Evolutionary conservation across 257 asterid species (phyloP), one percentile per base, ranked within the genome.

Genomic region (Linderniella brevidens): DNA sequence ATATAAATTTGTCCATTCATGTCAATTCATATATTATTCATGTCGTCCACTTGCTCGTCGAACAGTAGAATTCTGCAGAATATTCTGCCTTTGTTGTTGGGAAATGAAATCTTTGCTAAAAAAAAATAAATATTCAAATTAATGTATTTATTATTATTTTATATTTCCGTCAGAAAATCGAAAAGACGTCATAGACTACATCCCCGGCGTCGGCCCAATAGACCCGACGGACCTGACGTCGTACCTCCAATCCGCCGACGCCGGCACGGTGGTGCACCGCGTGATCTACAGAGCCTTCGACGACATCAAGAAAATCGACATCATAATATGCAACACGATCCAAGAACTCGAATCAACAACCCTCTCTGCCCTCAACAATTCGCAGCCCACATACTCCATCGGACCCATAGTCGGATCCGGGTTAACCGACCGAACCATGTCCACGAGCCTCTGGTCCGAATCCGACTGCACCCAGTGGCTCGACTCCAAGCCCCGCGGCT

Each of bases 121-220:
- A 13, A 10, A 10, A 9, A 39, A 4, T n/a, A n/a, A n/a, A n/a
- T n/a, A n/a, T n/a, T n/a, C n/a, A n/a, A n/a, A n/a, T n/a, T n/a
- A n/a, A n/a, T n/a, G n/a, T n/a, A n/a, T n/a, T n/a, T n/a, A n/a
- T n/a, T n/a, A 39, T 39, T 3, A 2, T 39, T 11, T 13, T 13
- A 2, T 39, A 2, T 46, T 17, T 46, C 18, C n/a, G 11, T 17
- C 51, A 46, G 51, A 17, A 9, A 17, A 17, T 17, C 35, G 19
- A 3, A 35, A 46, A 19, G 80, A 75, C 38, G 72, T 48, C 4
- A 73, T 78, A 50, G 57, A 57, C 19, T 82, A 82, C 56, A 58
- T 82, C 10, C 92, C 94, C 8, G 94, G 92, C 32, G 69, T 82
- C 5, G 16, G 63, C 17, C 64, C 78, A 5, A 60, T 79, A 15